Base-by-base conservation (phyloP, 768 basidiomycete species). In the Leccinum rimulosum region DNA sequence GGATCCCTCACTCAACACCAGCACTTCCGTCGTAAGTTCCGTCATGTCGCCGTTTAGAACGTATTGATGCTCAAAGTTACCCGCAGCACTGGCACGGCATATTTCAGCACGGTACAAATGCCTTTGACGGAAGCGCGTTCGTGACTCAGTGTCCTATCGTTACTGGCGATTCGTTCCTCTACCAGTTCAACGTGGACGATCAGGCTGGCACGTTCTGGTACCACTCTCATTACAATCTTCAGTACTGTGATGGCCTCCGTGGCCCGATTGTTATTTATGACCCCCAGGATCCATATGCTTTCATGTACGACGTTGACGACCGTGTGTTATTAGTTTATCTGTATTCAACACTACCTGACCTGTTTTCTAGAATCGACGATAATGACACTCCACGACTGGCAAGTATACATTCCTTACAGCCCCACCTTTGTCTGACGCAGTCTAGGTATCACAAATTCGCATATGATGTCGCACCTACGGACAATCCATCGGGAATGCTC, bases 171-270 rank as follows among this genome's bases (percentile, higher is more conserved):
- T 76, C 77, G 0, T 77, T 74, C 68, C 61, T 70, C 55, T 79
- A 83, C 54, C 68, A 76, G 22, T 77, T 76, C 62, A 45, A 51
- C 6, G 64, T 64, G 17, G 50, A 55, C 8, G 55, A 60, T 52
- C 75, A 76, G 58, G 50, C 71, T 31, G 71, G 70, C 53, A 79
- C 76, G 49, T 84, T 75, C 59, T 83, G 82, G 81, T 81, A 77
- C 66, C 79, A 67, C 60, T 80, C 78, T 15, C 81, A 82, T 56
- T 68, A 76, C 72, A 75, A 74, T 5, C 76, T 75, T 1, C 83
- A 84, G 61, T 84, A 83, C 55, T 84, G 84, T 52, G 83, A 85
- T 56, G 83, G 83, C 0, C 72, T 84, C 25, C 69, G 83, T 45
- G 83, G 82, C 0, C 73, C 78, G 3, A 36, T 83, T 33, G 76